These are phyloP conservation scores for Colletotrichum somersetense DNA, from an alignment of 2,329 filamentous ascomycete genomes.

Conservation along the genomic window DNA sequence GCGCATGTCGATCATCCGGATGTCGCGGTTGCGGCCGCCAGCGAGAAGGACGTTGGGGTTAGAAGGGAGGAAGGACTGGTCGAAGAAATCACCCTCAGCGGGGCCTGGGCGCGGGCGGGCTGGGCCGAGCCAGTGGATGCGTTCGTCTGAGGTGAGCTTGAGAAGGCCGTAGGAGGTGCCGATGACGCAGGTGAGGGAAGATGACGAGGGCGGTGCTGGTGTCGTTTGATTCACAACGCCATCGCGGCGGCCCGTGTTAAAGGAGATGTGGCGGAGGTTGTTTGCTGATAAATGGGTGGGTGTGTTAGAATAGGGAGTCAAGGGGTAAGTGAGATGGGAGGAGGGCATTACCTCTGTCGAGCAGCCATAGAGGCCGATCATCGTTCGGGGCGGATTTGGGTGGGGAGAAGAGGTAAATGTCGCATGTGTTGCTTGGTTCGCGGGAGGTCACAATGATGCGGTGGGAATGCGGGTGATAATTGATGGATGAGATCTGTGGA, in stretches of 20 bases:
- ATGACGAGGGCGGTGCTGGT: constrained; percentile 54
- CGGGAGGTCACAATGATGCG: constrained; percentile 59
- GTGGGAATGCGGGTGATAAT: constrained; percentile 58
- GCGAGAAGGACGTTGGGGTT: constrained; percentile 62
- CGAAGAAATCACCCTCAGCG: constrained; percentile 56
- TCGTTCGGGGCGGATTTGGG: constrained; percentile 47
- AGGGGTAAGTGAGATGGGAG: not conserved
- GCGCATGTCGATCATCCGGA: constrained; percentile 63
- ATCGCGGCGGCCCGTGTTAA: constrained; percentile 46
- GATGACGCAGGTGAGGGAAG: constrained; percentile 58
- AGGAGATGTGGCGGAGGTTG: constrained; percentile 50
- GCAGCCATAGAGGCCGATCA: constrained; percentile 53
- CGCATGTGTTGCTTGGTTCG: constrained; percentile 48
- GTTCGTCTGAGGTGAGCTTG: constrained; percentile 50
- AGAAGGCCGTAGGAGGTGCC: constrained; percentile 64
- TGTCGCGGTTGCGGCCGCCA: constrained; percentile 62
- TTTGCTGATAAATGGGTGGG: constrained; percentile 45
- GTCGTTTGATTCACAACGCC: constrained; percentile 57
- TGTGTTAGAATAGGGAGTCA: not conserved
- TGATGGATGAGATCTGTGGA: constrained; percentile 60
- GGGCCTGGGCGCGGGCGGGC: constrained; percentile 41
- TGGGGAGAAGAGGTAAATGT: constrained; percentile 56
- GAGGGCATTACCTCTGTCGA: constrained; percentile 46
- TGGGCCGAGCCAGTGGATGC: constrained; percentile 52
- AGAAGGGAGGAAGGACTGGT: constrained; percentile 60